Evolutionary conservation across 345 rosid genomes (phyloP).

Genomic region (Tarenaya hassleriana): DNA sequence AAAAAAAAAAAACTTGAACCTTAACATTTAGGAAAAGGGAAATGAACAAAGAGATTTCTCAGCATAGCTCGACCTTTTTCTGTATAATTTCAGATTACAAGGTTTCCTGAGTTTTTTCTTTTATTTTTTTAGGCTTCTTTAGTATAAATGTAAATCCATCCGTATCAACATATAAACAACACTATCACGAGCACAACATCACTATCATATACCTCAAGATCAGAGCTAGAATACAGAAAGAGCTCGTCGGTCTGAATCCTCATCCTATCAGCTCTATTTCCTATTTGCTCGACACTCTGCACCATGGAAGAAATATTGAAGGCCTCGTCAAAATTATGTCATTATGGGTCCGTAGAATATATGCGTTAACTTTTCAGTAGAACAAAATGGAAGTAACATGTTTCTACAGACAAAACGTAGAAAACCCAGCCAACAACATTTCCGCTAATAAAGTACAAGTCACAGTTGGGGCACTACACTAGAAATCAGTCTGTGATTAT

Average conservation of each 20-base stretch:
- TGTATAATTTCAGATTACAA: too few species aligned
- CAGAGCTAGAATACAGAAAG: slow-evolving; percentile 77
- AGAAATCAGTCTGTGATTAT: slow-evolving; percentile 2
- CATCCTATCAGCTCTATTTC: slow-evolving; percentile 80
- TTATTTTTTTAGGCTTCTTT: too few species aligned
- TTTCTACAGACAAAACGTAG: neutral
- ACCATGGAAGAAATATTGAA: slow-evolving; percentile 8
- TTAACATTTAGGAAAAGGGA: neutral
- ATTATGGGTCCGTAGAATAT: slow-evolving; percentile 4
- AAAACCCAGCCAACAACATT: slow-evolving; percentile 5
- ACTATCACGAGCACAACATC: neutral
- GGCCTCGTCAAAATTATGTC: slow-evolving; percentile 1
- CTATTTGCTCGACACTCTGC: slow-evolving; percentile 92
- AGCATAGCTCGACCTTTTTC: too few species aligned
- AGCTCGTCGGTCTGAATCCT: slow-evolving; percentile 54
- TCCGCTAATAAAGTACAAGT: slow-evolving; percentile 6
- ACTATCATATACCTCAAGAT: slow-evolving; percentile 87
- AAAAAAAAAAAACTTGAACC: slow-evolving; percentile 3
- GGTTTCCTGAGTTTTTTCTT: too few species aligned
- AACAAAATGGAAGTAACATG: slow-evolving; percentile 5
- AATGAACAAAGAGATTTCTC: too few species aligned
- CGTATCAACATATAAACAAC: neutral
- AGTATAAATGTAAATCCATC: too few species aligned
- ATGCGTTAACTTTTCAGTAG: slow-evolving; percentile 6
- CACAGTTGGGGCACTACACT: slow-evolving; percentile 4